Percentiles rank a stretch among this genome's conserved stretches.
Evolutionary conservation across 306 rosid species (phyloP).

Genomic region (Fagus crenata): DNA sequence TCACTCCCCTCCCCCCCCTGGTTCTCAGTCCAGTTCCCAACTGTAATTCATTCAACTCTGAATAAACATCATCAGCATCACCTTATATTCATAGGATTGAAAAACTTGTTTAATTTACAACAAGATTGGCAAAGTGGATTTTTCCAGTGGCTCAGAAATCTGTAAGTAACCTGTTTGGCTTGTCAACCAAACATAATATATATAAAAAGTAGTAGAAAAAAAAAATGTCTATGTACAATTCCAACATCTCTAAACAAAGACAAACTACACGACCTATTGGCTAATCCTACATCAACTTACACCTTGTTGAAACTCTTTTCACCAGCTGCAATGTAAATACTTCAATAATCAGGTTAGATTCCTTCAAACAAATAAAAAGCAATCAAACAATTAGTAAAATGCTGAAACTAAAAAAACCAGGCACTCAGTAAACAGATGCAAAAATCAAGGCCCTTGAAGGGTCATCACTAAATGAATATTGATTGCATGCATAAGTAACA

Average conservation of each 20-base stretch:
- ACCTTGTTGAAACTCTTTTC: conserved; percentile 18
- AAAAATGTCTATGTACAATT: not conserved
- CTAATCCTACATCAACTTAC: conserved; percentile 4
- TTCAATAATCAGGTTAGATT: conserved; percentile 6
- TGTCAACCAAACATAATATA: not conserved
- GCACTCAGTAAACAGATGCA: not conserved
- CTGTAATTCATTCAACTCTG: not conserved
- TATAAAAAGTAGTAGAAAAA: not conserved
- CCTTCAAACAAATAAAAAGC: not conserved
- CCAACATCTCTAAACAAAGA: not conserved
- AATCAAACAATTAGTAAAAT: not conserved
- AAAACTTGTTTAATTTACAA: not conserved
- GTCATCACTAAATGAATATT: conserved; percentile 45
- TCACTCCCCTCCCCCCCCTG: no score
- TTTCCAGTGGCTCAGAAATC: not conserved
- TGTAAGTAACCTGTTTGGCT: not conserved
- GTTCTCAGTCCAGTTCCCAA: not conserved
- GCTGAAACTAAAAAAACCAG: not conserved
- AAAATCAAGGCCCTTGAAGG: conserved; percentile 34
- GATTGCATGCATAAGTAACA: conserved; percentile 40
- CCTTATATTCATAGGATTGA: not conserved
- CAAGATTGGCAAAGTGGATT: not conserved
- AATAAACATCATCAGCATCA: not conserved
- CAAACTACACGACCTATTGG: not conserved
- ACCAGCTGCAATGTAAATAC: conserved; percentile 26